Percentiles rank a stretch among this genome's conserved stretches.
These are phyloP conservation scores for Aeschynomene evenia DNA, from an alignment of 306 rosid species.

Conservation along the genomic window DNA sequence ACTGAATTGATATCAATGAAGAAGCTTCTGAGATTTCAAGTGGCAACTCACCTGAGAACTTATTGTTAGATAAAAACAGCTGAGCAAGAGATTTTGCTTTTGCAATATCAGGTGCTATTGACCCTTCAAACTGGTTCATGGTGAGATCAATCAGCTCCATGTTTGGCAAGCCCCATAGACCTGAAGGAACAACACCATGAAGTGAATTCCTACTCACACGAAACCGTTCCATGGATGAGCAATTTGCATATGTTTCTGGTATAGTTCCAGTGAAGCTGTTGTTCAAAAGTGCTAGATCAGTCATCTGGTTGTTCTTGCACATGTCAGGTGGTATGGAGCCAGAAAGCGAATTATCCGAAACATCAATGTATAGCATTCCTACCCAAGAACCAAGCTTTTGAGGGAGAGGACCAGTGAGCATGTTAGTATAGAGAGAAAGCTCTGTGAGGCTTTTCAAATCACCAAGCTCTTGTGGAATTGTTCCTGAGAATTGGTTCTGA, in stretches of 20 bases:
- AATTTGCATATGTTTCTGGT: conserved; percentile 63
- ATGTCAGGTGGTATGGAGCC: conserved; percentile 76
- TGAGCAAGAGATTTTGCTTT: conserved; percentile 68
- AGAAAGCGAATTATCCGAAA: conserved; percentile 66
- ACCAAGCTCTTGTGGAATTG: conserved; percentile 68
- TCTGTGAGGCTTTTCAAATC: conserved; percentile 45
- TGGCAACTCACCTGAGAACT: conserved; percentile 73
- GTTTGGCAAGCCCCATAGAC: conserved; percentile 76
- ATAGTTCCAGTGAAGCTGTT: conserved; percentile 72
- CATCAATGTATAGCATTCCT: conserved; percentile 62
- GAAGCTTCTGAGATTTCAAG: conserved; percentile 53
- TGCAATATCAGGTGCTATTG: conserved; percentile 56
- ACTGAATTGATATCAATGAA: conserved; percentile 49
- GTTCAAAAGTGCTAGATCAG: conserved; percentile 45
- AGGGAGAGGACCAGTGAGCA: conserved; percentile 65
- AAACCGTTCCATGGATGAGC: conserved; percentile 56
- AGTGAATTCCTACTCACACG: conserved; percentile 62
- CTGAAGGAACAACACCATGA: conserved; percentile 74
- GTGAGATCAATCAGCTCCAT: conserved; percentile 50
- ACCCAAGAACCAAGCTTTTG: conserved; percentile 64
- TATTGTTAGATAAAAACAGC: conserved; percentile 47
- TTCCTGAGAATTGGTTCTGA: conserved; percentile 56
- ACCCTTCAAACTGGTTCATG: conserved; percentile 74
- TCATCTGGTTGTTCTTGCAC: conserved; percentile 63
- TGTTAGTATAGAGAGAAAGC: conserved; percentile 64